A percentile compares a stretch with the other conserved stretches of the same genome.
These are phyloP conservation scores for Neoscytalidium dimidiatum DNA, from an alignment of 2,329 filamentous ascomycete species.

Conservation along the genomic window DNA sequence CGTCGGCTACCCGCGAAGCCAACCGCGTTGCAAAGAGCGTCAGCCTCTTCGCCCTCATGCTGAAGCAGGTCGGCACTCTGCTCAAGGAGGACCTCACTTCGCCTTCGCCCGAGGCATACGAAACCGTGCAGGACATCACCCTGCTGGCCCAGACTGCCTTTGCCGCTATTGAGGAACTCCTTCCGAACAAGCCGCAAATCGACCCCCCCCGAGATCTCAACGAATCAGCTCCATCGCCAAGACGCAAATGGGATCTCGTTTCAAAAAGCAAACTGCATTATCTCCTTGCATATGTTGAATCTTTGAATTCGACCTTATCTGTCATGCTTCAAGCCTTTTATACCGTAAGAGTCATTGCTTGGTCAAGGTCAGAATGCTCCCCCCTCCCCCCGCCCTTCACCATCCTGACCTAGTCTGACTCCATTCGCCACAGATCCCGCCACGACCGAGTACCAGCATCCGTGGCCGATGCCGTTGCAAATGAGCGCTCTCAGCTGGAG, in stretches of 20 bases:
- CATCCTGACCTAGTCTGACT: neutral
- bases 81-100: slow-evolving; percentile 40
- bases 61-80: slow-evolving; percentile 41
- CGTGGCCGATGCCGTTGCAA: slow-evolving; percentile 33
- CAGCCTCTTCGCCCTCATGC: slow-evolving; percentile 35
- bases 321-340: slow-evolving; percentile 42
- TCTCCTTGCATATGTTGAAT: slow-evolving; percentile 36
- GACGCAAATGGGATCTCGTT: slow-evolving; percentile 21
- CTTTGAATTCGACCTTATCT: slow-evolving; percentile 36
- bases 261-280: slow-evolving; percentile 31
- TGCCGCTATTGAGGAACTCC: slow-evolving; percentile 30
- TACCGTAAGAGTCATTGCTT: slow-evolving; percentile 40
- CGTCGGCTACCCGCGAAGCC: slow-evolving; percentile 30
- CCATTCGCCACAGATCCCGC: slow-evolving; percentile 7
- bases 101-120: slow-evolving; percentile 37
- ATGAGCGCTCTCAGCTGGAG: slow-evolving; percentile 40
- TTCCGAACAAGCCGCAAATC: slow-evolving; percentile 21
- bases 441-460: slow-evolving; percentile 11
- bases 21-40: slow-evolving; percentile 35
- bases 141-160: slow-evolving; percentile 33
- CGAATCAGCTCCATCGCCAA: slow-evolving; percentile 7
- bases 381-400: neutral
- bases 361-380: slow-evolving; percentile 36
- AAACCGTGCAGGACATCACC: slow-evolving; percentile 36
- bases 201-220: slow-evolving; percentile 16